These are phyloP conservation scores for Globisporangium orthogonon DNA, from an alignment of 352 stramenopile genomes.

Conservation along the genomic window DNA sequence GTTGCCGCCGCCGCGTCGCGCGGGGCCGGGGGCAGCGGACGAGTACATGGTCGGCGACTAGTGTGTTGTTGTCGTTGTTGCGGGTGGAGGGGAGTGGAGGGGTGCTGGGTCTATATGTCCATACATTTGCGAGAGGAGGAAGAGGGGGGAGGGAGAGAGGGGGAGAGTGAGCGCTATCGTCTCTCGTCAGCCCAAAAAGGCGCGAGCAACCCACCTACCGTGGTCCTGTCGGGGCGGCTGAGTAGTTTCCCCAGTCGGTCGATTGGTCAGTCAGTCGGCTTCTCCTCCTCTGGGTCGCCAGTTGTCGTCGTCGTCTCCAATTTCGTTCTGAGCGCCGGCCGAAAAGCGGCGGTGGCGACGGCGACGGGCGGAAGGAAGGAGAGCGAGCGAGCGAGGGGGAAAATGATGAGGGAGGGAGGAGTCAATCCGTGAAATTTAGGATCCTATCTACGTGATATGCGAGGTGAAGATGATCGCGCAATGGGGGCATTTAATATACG, in stretches of 20 bases:
- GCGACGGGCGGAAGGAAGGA: constrained; percentile 16
- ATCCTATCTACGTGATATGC: neutral
- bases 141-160: neutral
- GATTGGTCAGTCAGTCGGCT: too few relatives aligned
- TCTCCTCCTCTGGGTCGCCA: neutral
- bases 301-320: constrained; percentile 10
- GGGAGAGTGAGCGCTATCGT: too few relatives aligned
- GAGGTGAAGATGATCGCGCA: too few relatives aligned
- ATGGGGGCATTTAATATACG: neutral
- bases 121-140: too few relatives aligned
- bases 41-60: constrained; percentile 78
- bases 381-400: constrained; percentile 6
- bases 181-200: too few relatives aligned
- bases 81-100: neutral
- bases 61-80: neutral
- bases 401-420: neutral
- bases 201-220: too few relatives aligned
- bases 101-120: neutral
- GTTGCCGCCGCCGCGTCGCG: constrained; percentile 46
- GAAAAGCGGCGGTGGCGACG: constrained; percentile 1
- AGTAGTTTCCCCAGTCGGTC: neutral
- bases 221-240: too few relatives aligned
- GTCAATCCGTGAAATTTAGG: neutral
- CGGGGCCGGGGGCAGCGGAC: constrained; percentile 48
- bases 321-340: constrained; percentile 10